Evolutionary conservation across 768 basidiomycete species (phyloP), one percentile per base, ranked within the genome.

Genomic region (Rhizopogon roseolus): DNA sequence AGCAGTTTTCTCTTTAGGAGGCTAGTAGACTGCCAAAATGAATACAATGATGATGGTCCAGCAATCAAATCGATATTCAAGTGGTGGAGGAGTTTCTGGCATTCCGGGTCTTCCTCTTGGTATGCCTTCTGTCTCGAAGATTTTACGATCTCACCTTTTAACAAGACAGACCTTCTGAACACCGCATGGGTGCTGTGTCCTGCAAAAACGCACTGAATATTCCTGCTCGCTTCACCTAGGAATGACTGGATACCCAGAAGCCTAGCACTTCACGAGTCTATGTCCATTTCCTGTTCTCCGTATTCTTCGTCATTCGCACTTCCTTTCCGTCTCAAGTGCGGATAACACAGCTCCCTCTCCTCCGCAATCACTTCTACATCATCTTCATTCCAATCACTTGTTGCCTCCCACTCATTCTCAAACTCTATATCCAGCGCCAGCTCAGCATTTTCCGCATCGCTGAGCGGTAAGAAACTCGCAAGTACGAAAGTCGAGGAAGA

Each of bases 381-480:
- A 57, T 92, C 90, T 66, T 91, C 90, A 66, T 92, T 92, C 88
- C 90, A 92, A 70, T 91, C 89, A 60, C 90, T 91, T 49, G 87
- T 90, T 40, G 88, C 82, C 67, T 92, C 90, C 90, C 90, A 93
- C 56, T 88, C 88, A 57, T 91, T 90, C 62, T 93, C 90, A 61
- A 92, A 93, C 66, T 92, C 89, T 52, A 92, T 86, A 59, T 91
- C 90, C 41, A 87, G 71, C 17, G 83, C 73, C 37, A 84, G 60
- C 64, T 88, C 85, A 4, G 53, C 52, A 4, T 66, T 64, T 39
- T 81, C 80, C 41, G 78, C 78, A 1, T 80, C 81, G 41, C 66
- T 67, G 38, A 66, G 41, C 1, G 62, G 66, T 4, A 68, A 56
- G 41, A 69, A 69, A 11, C 54, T 41, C 8, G 63, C 58, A 6